Base-by-base conservation (phyloP, 2,329 filamentous ascomycete species). In the Aspergillus quadrilineatus region DNA sequence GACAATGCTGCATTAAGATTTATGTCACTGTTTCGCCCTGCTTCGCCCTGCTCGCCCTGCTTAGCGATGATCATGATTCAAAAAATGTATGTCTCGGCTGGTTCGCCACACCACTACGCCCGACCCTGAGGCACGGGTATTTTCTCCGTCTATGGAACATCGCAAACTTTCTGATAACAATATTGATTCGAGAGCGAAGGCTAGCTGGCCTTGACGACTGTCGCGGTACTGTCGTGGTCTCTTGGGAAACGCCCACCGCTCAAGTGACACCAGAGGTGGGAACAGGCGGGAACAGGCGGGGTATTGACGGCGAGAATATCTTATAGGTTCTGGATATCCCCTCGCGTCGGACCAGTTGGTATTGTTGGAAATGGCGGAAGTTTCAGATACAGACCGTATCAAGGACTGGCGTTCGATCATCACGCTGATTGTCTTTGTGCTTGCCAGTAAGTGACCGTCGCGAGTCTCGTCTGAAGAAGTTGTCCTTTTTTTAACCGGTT, bases 391-490 rank as follows among this genome's bases (percentile, higher is more conserved):
- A 28, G 70, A 70, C 47, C 73, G 80, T 62, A 89, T 90, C 65
- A 80, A 71, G 53, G 72, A 82, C 56, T 90, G 87, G 87, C 79
- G 82, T 49, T 89, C 87, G 14, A 89, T 90, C 49, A 73, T 90
- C 55, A 89, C 87, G 0, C 77, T 90, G 34, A 74, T 90, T 52
- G 81, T 87, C 44, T 90, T 90, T 65, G 76, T 89, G 34, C 43
- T 88, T 41, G 87, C 87, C 4, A 90, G 87, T 89, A 75, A 79
- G 86, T 83, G 5, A 3, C 1, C n/a, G 14, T 2, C 4, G 1
- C 14, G 2, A 15, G n/a, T 22, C n/a, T 6, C 8, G 7, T n/a
- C 10, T 8, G 22, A 2, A 22, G 22, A 22, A 22, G 3, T 3
- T 22, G 22, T 22, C 14, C 22, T 28, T 2, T 29, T 30, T 8